phyloP scores from a whole-genome alignment of 2,329 filamentous ascomycete species.

The Coleophoma crateriformis region DNA sequence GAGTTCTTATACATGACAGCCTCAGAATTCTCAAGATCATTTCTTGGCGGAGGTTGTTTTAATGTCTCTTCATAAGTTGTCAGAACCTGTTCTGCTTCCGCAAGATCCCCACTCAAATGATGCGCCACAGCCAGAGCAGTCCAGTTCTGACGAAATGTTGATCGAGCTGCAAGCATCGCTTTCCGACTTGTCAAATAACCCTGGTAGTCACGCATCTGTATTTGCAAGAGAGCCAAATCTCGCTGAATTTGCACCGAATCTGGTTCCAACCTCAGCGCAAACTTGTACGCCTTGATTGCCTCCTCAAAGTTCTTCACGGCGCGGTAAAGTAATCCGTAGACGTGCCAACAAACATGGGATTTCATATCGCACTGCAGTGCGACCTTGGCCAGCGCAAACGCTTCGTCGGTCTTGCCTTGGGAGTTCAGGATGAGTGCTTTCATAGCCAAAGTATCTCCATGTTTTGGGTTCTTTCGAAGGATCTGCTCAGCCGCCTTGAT shows the following conservation, averaged over 20 bases:
- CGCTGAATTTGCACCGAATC: constrained; percentile 90
- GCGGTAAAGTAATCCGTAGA: constrained; percentile 91
- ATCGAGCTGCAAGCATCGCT: constrained; percentile 79
- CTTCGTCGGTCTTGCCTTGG: constrained; percentile 87
- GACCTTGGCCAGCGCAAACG: constrained; percentile 86
- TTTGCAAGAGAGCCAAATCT: constrained; percentile 86
- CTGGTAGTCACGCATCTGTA: constrained; percentile 93
- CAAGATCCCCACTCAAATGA: constrained; percentile 80
- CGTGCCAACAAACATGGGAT: constrained; percentile 99
- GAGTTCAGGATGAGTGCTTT: constrained; percentile 95
- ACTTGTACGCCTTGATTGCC: constrained; percentile 98
- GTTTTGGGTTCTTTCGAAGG: constrained; percentile 86
- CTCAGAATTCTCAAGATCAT: constrained; percentile 89
- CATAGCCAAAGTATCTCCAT: constrained; percentile 99
- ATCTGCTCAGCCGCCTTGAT: constrained; percentile 96
- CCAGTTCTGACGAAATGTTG: constrained; percentile 87
- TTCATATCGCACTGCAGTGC: constrained; percentile 96
- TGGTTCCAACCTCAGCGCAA: constrained; percentile 88
- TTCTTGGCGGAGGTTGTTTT: constrained; percentile 70
- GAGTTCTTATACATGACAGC: constrained; percentile 91
- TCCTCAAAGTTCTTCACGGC: constrained; percentile 97
- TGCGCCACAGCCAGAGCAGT: constrained; percentile 93
- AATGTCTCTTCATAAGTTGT: constrained; percentile 91
- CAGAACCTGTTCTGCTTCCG: constrained; percentile 84
- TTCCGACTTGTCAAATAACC: constrained; percentile 88